phyloP scores from a whole-genome alignment of 2,329 filamentous ascomycete species.

The Colletotrichum caudatum region DNA sequence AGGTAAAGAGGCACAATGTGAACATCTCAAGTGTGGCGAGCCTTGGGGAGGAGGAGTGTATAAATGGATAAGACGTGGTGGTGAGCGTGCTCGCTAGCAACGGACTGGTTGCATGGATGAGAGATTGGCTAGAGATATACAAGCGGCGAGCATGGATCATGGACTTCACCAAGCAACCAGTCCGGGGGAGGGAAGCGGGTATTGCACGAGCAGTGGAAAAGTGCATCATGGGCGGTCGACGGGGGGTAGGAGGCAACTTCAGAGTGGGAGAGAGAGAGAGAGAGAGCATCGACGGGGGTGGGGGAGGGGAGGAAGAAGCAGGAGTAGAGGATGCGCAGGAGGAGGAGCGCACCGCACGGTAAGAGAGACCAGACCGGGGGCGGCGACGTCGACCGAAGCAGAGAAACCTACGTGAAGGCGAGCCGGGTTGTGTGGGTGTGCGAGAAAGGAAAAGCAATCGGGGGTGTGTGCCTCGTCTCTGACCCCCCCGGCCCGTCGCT shows the following conservation, averaged over 20 bases:
- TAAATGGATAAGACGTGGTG: constrained; percentile 42
- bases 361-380: constrained; percentile 38
- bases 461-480: constrained; percentile 39
- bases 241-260: constrained; percentile 39
- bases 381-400: constrained; percentile 40
- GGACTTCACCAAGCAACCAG: constrained; percentile 32
- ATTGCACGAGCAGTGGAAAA: constrained; percentile 34
- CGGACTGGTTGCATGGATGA: constrained; percentile 42
- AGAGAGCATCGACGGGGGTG: constrained; percentile 22
- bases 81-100: constrained; percentile 31
- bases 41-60: constrained; percentile 41
- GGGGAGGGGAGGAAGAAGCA: constrained; percentile 16
- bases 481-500: constrained; percentile 25
- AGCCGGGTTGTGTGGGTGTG: constrained; percentile 39
- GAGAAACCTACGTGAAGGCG: constrained; percentile 41
- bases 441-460: constrained; percentile 11
- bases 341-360: constrained; percentile 15
- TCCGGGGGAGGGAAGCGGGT: constrained; percentile 35
- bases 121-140: constrained; percentile 43
- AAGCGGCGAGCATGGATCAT: constrained; percentile 40
- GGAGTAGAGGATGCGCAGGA: constrained; percentile 19
- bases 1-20: constrained; percentile 35
- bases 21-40: constrained; percentile 19
- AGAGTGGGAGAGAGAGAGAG: background rate
- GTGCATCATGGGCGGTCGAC: constrained; percentile 39